These are phyloP conservation scores for Chlorella sorokiniana DNA, from an alignment of 139 green algal genomes.

Conservation along the genomic window DNA sequence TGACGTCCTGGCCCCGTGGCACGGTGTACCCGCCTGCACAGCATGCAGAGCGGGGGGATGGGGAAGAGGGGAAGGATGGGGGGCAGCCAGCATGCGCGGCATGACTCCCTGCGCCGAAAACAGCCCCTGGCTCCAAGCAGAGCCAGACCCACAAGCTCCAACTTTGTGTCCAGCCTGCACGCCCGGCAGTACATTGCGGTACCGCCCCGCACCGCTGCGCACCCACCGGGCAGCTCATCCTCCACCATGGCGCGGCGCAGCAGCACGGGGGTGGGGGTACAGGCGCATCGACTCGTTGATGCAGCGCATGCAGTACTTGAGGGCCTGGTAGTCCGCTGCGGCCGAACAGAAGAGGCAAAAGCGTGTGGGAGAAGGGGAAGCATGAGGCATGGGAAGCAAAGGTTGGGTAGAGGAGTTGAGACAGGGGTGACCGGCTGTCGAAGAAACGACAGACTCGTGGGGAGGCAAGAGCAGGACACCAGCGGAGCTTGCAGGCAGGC, in stretches of 20 bases:
- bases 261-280: constrained; percentile 98
- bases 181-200: constrained; percentile 35
- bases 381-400: not conserved
- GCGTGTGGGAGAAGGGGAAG: not conserved
- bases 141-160: not conserved
- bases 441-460: no score
- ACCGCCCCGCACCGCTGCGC: not conserved
- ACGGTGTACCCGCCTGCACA: constrained; percentile 63
- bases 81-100: not conserved
- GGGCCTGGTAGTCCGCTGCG: constrained; percentile 68
- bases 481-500: no score
- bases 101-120: no score
- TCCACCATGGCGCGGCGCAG: constrained; percentile 77
- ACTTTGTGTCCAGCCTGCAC: not conserved
- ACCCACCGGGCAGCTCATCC: constrained; percentile 81
- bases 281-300: constrained; percentile 97
- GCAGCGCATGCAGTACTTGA: constrained; percentile 92
- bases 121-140: no score
- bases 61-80: not conserved
- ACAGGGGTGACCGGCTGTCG: no score
- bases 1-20: constrained; percentile 89
- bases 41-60: not conserved
- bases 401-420: no score
- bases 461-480: no score
- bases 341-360: no score